Evolutionary conservation across 2,329 filamentous ascomycete genomes (phyloP), one percentile per base, ranked within the genome.

Genomic region (Truncatella angustata): DNA sequence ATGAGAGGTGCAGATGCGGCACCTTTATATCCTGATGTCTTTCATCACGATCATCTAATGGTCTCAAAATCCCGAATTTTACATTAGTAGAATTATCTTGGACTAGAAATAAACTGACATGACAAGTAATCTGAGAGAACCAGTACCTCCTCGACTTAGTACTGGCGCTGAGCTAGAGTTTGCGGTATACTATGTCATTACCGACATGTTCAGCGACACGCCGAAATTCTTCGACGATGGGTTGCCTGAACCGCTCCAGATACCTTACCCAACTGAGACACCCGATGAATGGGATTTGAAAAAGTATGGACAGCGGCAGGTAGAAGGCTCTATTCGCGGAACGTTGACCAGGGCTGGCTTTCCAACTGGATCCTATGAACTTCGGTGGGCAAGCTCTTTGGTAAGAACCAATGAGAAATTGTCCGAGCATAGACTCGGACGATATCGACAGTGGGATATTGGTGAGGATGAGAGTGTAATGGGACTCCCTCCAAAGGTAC

Each of bases 141-240:
- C 44, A 16, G 5, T 14, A 11, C 44, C 44, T 20, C 28, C 44
- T 4, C 16, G 18, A 24, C 44, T 47, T 3, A 34, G 26, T 28
- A 16, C 11, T 35, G 44, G 44, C 20, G 44, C 14, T 4, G 44
- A 47, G 28, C n/a, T 47, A n/a, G 44, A 47, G 18, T 44, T 44
- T 28, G 40, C 40, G 12, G 40, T 44, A 23, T 12, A 26, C 4
- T 44, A 30, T 14, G 40, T 44, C 5, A 26, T 40, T 21, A 37
- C 11, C 16, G 18, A 18, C 12, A 18, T 21, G 12, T 16, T 21
- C 20, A 20, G 37, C 18, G 21, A 18, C 12, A 6, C 16, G 18
- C 14, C 37, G 16, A 40, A 40, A 18, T 18, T 18, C 16, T 24
- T 26, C 2, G 42, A 26, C 12, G 16, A 44, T 26, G 26, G n/a